Conservation (phyloP, 169 alveolate genomes). For the Plasmodium relictum region DNA sequence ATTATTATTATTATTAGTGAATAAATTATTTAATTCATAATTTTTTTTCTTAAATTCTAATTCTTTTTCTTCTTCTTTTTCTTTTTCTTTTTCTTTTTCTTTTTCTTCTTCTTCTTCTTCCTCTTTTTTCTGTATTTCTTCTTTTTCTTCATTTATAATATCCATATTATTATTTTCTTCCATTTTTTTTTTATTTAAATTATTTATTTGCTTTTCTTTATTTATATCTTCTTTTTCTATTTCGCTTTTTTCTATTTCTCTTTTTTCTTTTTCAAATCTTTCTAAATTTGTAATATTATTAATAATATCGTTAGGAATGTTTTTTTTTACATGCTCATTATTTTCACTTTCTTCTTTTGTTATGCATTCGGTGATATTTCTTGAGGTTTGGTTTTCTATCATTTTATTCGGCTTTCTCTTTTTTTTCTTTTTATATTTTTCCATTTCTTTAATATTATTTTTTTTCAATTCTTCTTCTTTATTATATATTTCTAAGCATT, state of each 20-base stretch:
- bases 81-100: background rate
- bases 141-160: background rate
- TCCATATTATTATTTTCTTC: background rate
- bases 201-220: conserved; percentile 11
- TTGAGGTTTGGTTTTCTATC: conserved; percentile 9
- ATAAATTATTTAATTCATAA: background rate
- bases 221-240: background rate
- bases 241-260: conserved; percentile 29
- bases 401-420: conserved; percentile 28
- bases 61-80: background rate
- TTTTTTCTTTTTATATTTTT: conserved; percentile 20
- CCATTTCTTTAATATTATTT: conserved; percentile 14
- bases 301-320: background rate
- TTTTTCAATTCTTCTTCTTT: conserved; percentile 42
- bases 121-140: conserved; percentile 16
- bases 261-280: background rate
- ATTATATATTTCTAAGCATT: conserved; percentile 43
- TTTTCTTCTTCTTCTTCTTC: background rate
- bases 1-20: background rate
- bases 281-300: background rate
- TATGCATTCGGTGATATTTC: background rate
- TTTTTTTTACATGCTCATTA: background rate
- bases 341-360: background rate
- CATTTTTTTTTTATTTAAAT: conserved; percentile 9
- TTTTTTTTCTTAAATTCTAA: background rate